Base-by-base conservation (phyloP, 2,329 filamentous ascomycete genomes). In the Chrysosporium queenslandicum region DNA sequence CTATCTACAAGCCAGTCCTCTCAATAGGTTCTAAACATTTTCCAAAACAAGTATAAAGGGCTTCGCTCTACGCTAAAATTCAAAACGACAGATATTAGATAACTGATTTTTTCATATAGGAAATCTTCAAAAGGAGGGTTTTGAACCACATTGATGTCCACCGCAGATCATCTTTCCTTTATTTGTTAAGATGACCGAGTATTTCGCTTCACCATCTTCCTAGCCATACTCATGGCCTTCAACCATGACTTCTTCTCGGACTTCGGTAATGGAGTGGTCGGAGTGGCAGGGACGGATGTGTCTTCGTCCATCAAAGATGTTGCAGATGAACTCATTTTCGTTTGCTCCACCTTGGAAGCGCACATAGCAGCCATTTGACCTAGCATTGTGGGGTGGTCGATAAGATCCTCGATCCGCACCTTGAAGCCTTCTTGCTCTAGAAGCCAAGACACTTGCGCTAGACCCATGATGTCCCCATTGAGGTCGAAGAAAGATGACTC, bases 401-500 rank as follows among this genome's bases (percentile, higher is more conserved):
- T 66, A 12, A 72, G 60, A 50, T 71, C 68, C 41, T 72, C 69
- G 0, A 72, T 58, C 2, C 62, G 61, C 2, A 71, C 63, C 42
- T 64, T 64, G 45, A 69, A 63, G 5, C 67, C 68, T 53, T 71
- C 67, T 55, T 70, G 64, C 41, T 70, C 66, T 3, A 71, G 60
- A 1, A 71, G 60, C 63, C 68, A 70, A n/a, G 64, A 64, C 4
- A 71, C 58, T 30, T 70, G 68, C 1, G 67, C 70, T 46, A 72
- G 61, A 18, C 65, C 65, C 57, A 71, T 66, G 27, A 73, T 62
- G 40, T 71, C 69, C 7, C 69, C 69, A 3, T 68, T 68, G 2
- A 70, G 63, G 2, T 68, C 65, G 52, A 70, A 71, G 60, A 72
- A 71, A 1, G 67, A 71, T 0, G 67, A 67, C 37, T 70, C 66